phyloP scores from a whole-genome alignment of 306 rosid species.

The Sicyos edulis region DNA sequence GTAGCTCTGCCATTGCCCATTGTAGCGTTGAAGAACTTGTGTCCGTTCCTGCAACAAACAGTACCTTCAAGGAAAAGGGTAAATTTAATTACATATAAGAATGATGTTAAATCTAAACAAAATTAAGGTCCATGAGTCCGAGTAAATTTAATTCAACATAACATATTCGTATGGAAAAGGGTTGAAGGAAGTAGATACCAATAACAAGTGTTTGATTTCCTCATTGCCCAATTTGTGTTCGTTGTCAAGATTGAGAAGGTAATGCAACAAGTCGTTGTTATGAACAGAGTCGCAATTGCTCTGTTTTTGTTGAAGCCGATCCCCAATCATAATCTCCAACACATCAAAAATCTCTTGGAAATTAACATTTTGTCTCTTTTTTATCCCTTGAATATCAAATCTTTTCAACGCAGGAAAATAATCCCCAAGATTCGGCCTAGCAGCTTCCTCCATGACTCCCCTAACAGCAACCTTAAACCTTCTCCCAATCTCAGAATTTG shows the following conservation, averaged over 20 bases:
- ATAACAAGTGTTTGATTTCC: neutral
- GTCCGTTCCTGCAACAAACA: slow-evolving; percentile 52
- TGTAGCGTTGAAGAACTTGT: slow-evolving; percentile 39
- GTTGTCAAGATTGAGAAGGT: neutral
- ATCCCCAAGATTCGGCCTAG: slow-evolving; percentile 22
- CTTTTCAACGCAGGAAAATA: slow-evolving; percentile 19
- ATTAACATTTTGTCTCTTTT: neutral
- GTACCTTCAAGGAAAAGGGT: slow-evolving; percentile 18
- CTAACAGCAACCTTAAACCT: slow-evolving; percentile 20
- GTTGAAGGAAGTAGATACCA: neutral
- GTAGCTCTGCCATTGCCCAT: slow-evolving; percentile 56
- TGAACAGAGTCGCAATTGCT: too few species aligned
- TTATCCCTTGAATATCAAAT: slow-evolving; percentile 12
- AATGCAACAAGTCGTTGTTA: neutral
- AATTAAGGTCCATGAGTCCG: too few species aligned
- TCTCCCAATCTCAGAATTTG: slow-evolving; percentile 25
- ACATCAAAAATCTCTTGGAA: neutral
- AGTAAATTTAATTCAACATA: too few species aligned
- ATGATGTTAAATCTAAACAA: too few species aligned
- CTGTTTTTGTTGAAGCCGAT: neutral
- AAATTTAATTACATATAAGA: too few species aligned
- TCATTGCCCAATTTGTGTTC: neutral
- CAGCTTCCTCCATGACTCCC: slow-evolving; percentile 22
- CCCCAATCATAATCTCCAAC: neutral
- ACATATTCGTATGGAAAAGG: too few species aligned